Evolutionary conservation across 352 stramenopile genomes (phyloP), one percentile per base, ranked within the genome.

Genomic region (Halophytophthora polymorphica): DNA sequence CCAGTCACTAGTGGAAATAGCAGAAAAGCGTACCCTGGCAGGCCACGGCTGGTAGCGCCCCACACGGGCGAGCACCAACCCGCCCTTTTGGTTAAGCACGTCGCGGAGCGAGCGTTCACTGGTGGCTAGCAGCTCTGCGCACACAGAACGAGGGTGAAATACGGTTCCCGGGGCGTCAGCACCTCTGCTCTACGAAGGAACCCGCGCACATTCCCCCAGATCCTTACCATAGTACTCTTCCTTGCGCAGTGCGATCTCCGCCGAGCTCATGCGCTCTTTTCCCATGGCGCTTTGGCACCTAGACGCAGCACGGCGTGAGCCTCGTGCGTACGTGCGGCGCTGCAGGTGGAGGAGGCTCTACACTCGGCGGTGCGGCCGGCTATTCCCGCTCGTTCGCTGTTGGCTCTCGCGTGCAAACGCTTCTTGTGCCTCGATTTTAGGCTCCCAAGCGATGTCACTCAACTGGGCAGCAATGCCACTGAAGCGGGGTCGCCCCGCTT

Each of bases 31-130:
- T 73, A 95, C 84, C 50, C 84, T 71, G 17, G 84, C 82, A 28
- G 84, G 84, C 84, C 84, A 95, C 17, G 81, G 81, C 46, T 86
- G 82, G 59, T 95, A 86, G 48, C 79, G 84, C 43, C 82, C 82
- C 15, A 89, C 77, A 11, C 82, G 76, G 17, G 84, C 84, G 25
- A 93, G 73, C 43, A 95, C 52, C n/a, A 95, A 53, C 11, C 84
- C 84, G 15, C 73, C 82, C 18, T 83, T 77, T 56, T 89, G 63
- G 58, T 94, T 90, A 23, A 94, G 71, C 19, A 91, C 60, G 33
- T 76, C 64, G 45, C 72, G 74, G 12, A 94, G 73, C 19, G 80
- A 60, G 10, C 21, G 56, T 34, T 85, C 67, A 43, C 81, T 79
- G 31, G 70, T 71, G 36, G 63, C 65, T 31, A 94, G 64, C 42